Evolutionary conservation across 495 filamentous ascomycete genomes (phyloP).

Genomic region (Articulospora tetracladia): DNA sequence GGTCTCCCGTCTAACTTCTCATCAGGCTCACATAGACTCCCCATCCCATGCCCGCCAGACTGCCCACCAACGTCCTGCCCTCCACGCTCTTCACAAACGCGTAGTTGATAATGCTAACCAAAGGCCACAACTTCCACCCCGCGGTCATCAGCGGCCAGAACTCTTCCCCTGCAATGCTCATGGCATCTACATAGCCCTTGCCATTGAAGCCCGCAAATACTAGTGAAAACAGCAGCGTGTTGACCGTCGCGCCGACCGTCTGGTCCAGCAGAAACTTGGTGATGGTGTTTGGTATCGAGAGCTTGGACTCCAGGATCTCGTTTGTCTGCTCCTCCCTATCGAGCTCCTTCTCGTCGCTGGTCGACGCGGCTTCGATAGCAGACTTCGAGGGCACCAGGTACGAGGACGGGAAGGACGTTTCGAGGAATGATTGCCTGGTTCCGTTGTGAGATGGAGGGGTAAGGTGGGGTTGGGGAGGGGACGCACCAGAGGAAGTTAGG

Average conservation of each 20-base stretch:
- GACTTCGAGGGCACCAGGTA: conserved; percentile 32
- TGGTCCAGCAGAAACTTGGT: conserved; percentile 85
- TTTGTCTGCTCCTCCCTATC: conserved; percentile 36
- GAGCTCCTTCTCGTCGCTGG: conserved; percentile 36
- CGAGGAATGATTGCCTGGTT: conserved; percentile 46
- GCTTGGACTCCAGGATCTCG: conserved; percentile 40
- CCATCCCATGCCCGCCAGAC: conserved; percentile 80
- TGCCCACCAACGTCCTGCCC: conserved; percentile 69
- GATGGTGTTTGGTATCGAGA: conserved; percentile 67
- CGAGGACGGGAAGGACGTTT: conserved; percentile 43
- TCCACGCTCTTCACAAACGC: conserved; percentile 71
- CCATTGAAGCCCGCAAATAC: conserved; percentile 23
- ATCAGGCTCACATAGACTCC: conserved; percentile 76
- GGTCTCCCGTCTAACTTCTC: background rate
- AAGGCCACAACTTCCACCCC: conserved; percentile 77
- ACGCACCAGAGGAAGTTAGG: conserved; percentile 86
- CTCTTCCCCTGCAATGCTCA: conserved; percentile 42
- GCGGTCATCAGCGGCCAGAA: conserved; percentile 70
- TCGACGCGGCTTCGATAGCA: conserved; percentile 34
- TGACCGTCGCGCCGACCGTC: conserved; percentile 67
- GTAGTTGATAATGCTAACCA: conserved; percentile 77
- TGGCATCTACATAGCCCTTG: conserved; percentile 10
- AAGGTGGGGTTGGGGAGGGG: background rate
- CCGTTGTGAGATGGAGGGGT: background rate
- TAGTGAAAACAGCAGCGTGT: conserved; percentile 68